These are phyloP conservation scores for Fusarium illudens DNA, from an alignment of 2,329 filamentous ascomycete species.

Conservation along the genomic window DNA sequence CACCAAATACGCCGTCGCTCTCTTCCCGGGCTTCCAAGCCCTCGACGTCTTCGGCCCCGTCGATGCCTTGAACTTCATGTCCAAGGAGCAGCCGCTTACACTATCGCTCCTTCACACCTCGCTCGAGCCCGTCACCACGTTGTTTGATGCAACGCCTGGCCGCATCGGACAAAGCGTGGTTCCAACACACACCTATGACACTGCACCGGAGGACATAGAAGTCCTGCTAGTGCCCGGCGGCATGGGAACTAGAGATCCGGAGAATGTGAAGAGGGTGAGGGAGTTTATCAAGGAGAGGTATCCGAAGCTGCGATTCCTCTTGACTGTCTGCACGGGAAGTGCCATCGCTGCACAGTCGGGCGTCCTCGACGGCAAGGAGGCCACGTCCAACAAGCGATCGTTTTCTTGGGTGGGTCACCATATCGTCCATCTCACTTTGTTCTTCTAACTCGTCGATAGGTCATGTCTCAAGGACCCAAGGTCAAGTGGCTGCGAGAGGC, in stretches of 20 bases:
- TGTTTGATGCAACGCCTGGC: neutral
- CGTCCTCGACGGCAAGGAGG: slow-evolving; percentile 62
- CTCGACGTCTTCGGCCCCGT: slow-evolving; percentile 47
- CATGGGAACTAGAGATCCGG: slow-evolving; percentile 41
- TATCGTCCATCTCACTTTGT: too few species aligned
- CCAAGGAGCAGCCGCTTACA: slow-evolving; percentile 33
- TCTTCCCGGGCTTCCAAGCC: slow-evolving; percentile 39
- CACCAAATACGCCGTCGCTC: slow-evolving; percentile 32
- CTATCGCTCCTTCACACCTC: slow-evolving; percentile 42
- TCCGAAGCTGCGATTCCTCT: slow-evolving; percentile 57
- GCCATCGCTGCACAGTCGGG: slow-evolving; percentile 63
- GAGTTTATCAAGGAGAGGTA: slow-evolving; percentile 55
- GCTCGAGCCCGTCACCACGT: slow-evolving; percentile 44
- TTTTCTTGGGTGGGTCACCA: slow-evolving; percentile 48
- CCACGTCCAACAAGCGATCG: slow-evolving; percentile 68
- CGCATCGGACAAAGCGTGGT: slow-evolving; percentile 44
- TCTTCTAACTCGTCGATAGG: slow-evolving; percentile 29
- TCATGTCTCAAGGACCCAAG: slow-evolving; percentile 51
- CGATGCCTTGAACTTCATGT: slow-evolving; percentile 46
- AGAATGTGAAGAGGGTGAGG: slow-evolving; percentile 36
- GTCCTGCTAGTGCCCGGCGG: slow-evolving; percentile 53
- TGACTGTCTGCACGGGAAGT: slow-evolving; percentile 71
- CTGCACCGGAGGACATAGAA: slow-evolving; percentile 47
- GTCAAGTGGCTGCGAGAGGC: slow-evolving; percentile 65
- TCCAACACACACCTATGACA: slow-evolving; percentile 50